Percentiles rank a stretch among this genome's conserved stretches.
These are phyloP conservation scores for Alisma plantagoaquatica DNA, from an alignment of 106 monocot genomes.

Conservation along the genomic window DNA sequence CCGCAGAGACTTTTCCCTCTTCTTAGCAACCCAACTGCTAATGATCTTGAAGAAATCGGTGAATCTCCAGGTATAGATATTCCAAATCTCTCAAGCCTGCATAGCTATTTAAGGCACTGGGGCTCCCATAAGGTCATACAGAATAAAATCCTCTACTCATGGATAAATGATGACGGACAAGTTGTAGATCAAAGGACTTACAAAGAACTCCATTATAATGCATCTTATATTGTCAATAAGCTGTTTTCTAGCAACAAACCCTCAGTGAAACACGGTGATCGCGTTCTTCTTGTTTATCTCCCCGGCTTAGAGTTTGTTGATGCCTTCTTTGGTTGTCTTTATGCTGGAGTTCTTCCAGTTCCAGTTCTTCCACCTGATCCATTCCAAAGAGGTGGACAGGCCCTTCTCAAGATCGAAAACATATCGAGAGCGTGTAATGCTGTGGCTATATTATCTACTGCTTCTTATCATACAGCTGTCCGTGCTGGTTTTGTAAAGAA, in stretches of 20 bases:
- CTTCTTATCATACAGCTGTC: slow-evolving; percentile 49
- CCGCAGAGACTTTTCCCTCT: slow-evolving; percentile 44
- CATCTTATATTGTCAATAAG: slow-evolving; percentile 22
- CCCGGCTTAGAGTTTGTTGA: slow-evolving; percentile 48
- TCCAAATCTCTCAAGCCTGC: slow-evolving; percentile 30
- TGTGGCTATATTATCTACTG: slow-evolving; percentile 42
- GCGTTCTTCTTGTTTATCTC: slow-evolving; percentile 35
- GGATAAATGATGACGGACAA: slow-evolving; percentile 42
- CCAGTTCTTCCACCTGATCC: slow-evolving; percentile 50
- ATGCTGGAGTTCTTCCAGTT: slow-evolving; percentile 36
- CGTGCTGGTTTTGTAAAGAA: slow-evolving; percentile 36
- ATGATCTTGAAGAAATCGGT: slow-evolving; percentile 18
- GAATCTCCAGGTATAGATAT: slow-evolving; percentile 32
- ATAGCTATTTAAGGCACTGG: slow-evolving; percentile 36
- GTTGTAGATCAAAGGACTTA: slow-evolving; percentile 30
- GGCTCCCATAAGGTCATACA: slow-evolving; percentile 28
- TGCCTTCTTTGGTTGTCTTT: slow-evolving; percentile 50
- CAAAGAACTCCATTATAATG: slow-evolving; percentile 29
- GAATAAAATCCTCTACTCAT: slow-evolving; percentile 24
- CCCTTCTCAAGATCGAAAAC: slow-evolving; percentile 40
- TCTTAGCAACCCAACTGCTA: slow-evolving; percentile 5
- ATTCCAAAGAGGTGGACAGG: slow-evolving; percentile 35
- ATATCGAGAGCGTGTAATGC: slow-evolving; percentile 29
- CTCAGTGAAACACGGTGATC: slow-evolving; percentile 24
- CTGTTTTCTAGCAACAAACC: slow-evolving; percentile 30